These are phyloP conservation scores for Adenanthera pavonina DNA, from an alignment of 306 rosid species.

Conservation along the genomic window DNA sequence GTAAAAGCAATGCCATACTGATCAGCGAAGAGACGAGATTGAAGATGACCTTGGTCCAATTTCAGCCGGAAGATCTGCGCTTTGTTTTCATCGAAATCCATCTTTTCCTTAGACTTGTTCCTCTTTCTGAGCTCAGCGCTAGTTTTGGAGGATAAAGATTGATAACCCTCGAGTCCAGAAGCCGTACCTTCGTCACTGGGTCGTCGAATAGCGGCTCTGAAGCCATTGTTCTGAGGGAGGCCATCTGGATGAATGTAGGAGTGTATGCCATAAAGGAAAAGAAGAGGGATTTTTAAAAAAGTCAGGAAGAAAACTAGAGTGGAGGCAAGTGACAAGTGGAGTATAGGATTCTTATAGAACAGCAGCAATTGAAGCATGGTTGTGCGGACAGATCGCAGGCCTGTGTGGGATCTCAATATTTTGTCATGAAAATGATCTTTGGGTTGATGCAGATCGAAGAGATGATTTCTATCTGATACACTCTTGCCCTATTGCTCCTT, in stretches of 20 bases:
- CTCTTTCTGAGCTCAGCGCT: conserved; percentile 61
- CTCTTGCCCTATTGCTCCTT: background rate
- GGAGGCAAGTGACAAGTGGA: conserved; percentile 64
- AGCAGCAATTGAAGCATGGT: conserved; percentile 55
- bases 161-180: conserved; percentile 47
- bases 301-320: conserved; percentile 51
- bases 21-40: conserved; percentile 66
- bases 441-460: background rate
- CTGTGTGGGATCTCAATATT: background rate
- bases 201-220: conserved; percentile 76
- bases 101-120: conserved; percentile 61
- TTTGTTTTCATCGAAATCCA: conserved; percentile 79
- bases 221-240: conserved; percentile 49
- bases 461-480: background rate
- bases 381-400: background rate
- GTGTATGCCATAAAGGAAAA: conserved; percentile 73
- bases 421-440: background rate
- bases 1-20: conserved; percentile 63
- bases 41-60: conserved; percentile 72
- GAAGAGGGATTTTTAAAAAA: conserved; percentile 70
- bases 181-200: conserved; percentile 51
- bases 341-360: conserved; percentile 65
- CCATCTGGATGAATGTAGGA: conserved; percentile 91
- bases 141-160: conserved; percentile 46
- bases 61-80: conserved; percentile 91